phyloP scores from a whole-genome alignment of 805 yeast species.

The Lachancea quebecensis region DNA sequence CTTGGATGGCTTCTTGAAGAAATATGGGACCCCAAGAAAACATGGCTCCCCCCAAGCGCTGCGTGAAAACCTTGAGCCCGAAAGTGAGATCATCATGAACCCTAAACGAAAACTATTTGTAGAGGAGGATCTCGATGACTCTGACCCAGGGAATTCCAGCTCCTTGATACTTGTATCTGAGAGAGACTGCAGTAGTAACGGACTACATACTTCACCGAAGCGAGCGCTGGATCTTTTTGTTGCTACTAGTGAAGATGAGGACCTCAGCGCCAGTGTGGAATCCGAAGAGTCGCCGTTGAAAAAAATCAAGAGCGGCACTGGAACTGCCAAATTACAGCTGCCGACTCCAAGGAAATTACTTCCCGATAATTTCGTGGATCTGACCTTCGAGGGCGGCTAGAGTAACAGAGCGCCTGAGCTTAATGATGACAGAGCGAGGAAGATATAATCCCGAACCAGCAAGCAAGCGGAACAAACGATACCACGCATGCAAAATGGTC shows the following conservation, averaged over 20 bases:
- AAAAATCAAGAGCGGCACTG: slow-evolving; percentile 5
- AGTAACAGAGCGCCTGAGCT: background rate
- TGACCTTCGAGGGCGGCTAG: slow-evolving; percentile 1
- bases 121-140: slow-evolving; percentile 9
- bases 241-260: background rate
- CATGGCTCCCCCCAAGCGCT: background rate
- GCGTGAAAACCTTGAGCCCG: background rate
- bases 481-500: no score
- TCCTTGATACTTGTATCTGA: slow-evolving; percentile 20
- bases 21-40: slow-evolving; percentile 19
- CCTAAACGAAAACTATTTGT: slow-evolving; percentile 18
- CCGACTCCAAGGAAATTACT: background rate
- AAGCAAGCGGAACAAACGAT: no score
- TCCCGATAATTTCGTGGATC: slow-evolving; percentile 1
- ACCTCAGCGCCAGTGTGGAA: background rate
- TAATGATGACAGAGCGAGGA: background rate
- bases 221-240: slow-evolving; percentile 2
- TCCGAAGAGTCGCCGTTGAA: slow-evolving; percentile 15
- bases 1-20: slow-evolving; percentile 18
- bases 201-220: slow-evolving; percentile 1
- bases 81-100: background rate
- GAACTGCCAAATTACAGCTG: no score
- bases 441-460: no score
- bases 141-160: slow-evolving; percentile 9
- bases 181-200: slow-evolving; percentile 3